Evolutionary conservation across 176 grass and related monocot species (phyloP).

Genomic region (Oryza meridionalis): DNA sequence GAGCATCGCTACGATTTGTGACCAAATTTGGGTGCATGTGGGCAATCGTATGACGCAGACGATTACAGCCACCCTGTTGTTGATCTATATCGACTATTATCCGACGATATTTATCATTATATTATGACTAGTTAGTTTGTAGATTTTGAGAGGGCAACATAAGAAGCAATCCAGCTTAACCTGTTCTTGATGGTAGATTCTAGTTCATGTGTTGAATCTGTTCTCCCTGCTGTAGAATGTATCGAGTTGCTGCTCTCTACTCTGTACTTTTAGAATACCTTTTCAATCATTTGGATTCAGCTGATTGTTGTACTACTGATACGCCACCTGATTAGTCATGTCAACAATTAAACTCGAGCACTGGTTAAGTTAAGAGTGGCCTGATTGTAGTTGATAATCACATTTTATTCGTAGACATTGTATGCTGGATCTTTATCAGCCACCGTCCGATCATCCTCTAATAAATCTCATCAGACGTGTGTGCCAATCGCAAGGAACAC

Average conservation of each 20-base stretch:
- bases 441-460: background rate
- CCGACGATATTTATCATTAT: background rate
- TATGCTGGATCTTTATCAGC: background rate
- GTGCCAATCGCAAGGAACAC: background rate
- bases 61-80: background rate
- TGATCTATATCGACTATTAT: background rate
- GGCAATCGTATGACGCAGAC: background rate
- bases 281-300: background rate
- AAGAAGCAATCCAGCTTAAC: background rate
- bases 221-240: conserved; percentile 12
- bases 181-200: conserved; percentile 30
- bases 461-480: background rate
- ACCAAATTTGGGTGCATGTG: background rate
- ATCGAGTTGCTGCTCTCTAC: background rate
- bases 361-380: background rate
- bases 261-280: background rate
- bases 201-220: conserved; percentile 20
- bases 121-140: conserved; percentile 34
- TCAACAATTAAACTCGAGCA: background rate
- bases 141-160: conserved; percentile 23
- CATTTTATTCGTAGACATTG: background rate
- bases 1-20: conserved; percentile 7
- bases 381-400: background rate
- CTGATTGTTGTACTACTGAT: conserved; percentile 21
- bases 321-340: background rate